Percentiles rank a stretch among this genome's conserved stretches.
These are phyloP conservation scores for Aspergillus sp. DNA, from an alignment of 2,329 filamentous ascomycete species.

Conservation along the genomic window DNA sequence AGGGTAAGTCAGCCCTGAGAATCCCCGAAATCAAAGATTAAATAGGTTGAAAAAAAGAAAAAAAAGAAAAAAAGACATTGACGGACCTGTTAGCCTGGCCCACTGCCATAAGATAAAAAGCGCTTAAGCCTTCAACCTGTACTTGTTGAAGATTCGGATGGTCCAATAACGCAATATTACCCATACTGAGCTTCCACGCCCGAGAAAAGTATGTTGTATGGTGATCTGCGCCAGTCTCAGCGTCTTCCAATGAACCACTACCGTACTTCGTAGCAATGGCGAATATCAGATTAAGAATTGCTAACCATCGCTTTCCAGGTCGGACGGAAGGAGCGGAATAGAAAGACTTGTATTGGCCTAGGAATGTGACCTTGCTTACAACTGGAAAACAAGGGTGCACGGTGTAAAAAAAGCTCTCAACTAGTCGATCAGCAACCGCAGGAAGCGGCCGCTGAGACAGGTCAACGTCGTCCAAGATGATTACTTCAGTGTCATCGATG, in stretches of 20 bases:
- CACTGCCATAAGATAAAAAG: constrained; percentile 42
- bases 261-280: constrained; percentile 43
- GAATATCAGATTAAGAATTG: constrained; percentile 46
- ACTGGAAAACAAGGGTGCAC: constrained; percentile 46
- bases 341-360: constrained; percentile 39
- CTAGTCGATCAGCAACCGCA: constrained; percentile 39
- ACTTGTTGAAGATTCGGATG: constrained; percentile 46
- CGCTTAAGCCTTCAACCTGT: constrained; percentile 42
- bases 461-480: constrained; percentile 36
- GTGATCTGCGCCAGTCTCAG: constrained; percentile 30
- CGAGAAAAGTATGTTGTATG: constrained; percentile 44
- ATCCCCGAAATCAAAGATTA: background rate
- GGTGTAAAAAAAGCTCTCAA: constrained; percentile 40
- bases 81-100: constrained; percentile 45
- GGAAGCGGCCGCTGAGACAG: constrained; percentile 36
- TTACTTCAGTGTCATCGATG: constrained; percentile 40
- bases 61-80: no score
- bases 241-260: constrained; percentile 28
- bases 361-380: constrained; percentile 40
- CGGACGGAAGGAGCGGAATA: constrained; percentile 31
- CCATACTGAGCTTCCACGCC: constrained; percentile 42
- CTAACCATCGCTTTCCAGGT: constrained; percentile 42
- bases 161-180: constrained; percentile 35
- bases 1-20: background rate
- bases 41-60: background rate